Evolutionary conservation across 1,284 basidiomycete species (phyloP).

Genomic region (Cutaneotrichosporon cavernicola): DNA sequence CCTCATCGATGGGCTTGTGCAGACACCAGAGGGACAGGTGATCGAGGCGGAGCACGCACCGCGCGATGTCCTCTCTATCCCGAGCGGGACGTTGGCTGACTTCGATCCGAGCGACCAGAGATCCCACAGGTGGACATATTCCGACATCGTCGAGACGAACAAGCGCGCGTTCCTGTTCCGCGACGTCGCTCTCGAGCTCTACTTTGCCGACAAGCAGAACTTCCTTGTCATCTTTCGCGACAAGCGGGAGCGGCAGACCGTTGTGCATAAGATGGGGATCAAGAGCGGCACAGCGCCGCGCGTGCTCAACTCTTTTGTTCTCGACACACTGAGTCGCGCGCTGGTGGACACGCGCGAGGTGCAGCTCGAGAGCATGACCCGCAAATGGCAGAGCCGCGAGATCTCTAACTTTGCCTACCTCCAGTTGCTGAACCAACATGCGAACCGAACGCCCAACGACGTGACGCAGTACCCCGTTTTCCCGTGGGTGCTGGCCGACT

Average conservation of each 20-base stretch:
- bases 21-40: constrained; percentile 80
- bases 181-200: constrained; percentile 87
- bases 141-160: constrained; percentile 72
- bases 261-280: constrained; percentile 61
- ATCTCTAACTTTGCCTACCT: constrained; percentile 86
- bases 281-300: constrained; percentile 49
- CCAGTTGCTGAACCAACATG: constrained; percentile 81
- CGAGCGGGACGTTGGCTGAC: constrained; percentile 73
- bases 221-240: constrained; percentile 74
- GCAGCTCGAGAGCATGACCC: constrained; percentile 51
- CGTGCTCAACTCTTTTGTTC: constrained; percentile 51
- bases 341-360: constrained; percentile 49
- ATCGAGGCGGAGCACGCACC: constrained; percentile 86
- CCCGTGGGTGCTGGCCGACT: constrained; percentile 82
- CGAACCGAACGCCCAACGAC: constrained; percentile 84
- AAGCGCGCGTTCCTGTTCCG: constrained; percentile 84
- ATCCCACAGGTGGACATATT: constrained; percentile 76
- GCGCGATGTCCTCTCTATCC: constrained; percentile 74
- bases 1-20: constrained; percentile 88
- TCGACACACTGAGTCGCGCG: constrained; percentile 50
- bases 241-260: constrained; percentile 64
- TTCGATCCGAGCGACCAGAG: constrained; percentile 67
- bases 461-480: constrained; percentile 95
- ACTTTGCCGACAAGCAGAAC: constrained; percentile 83
- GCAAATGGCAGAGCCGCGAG: constrained; percentile 79